phyloP scores from a whole-genome alignment of 371 early-diverging fungal species.

The Mortierella sp. region DNA sequence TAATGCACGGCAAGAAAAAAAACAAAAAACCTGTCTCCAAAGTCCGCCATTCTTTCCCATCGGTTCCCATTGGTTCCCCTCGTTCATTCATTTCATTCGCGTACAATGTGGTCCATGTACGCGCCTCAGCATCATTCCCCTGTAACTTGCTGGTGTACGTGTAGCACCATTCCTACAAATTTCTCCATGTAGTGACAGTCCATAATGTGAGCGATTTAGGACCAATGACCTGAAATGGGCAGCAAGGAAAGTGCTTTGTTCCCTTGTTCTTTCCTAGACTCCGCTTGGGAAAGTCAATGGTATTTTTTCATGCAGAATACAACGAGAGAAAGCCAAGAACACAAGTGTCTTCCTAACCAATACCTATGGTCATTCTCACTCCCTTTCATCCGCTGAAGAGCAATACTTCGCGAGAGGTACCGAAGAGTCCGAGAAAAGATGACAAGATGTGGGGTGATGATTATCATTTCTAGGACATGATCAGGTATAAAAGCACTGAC shows the following conservation, averaged over 20 bases:
- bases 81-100: not conserved
- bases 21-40: not conserved
- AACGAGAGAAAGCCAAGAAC: not conserved
- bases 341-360: not conserved
- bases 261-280: not conserved
- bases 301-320: not conserved
- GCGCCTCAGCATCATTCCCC: not conserved
- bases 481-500: conserved; percentile 2
- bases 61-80: not conserved
- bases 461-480: not conserved
- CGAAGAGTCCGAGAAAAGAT: not conserved
- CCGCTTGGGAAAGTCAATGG: not conserved
- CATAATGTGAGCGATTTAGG: not conserved
- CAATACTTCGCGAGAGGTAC: not conserved
- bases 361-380: not conserved
- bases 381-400: not conserved
- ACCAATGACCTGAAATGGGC: not conserved
- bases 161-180: not conserved
- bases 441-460: not conserved
- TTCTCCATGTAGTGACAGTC: not conserved
- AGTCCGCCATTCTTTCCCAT: not conserved
- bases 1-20: not conserved
- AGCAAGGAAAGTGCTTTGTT: not conserved
- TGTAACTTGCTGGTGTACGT: not conserved
- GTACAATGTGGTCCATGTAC: not conserved